Base-by-base conservation (phyloP, 2,329 filamentous ascomycete species). In the Verruconis gallopava region DNA sequence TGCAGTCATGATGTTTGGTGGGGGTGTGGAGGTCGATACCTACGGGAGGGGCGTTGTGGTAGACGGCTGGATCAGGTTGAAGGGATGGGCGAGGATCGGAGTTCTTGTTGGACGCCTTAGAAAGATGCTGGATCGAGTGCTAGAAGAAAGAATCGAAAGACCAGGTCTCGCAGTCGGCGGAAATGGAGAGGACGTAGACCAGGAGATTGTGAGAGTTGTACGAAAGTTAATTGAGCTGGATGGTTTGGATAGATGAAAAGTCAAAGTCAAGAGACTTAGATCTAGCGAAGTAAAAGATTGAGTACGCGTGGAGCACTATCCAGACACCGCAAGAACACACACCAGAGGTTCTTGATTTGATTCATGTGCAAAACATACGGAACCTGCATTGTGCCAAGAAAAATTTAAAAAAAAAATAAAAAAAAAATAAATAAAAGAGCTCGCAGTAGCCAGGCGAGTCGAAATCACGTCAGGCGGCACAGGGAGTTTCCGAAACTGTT, bases 51-150 rank as follows among this genome's bases (percentile, higher is more conserved):
- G 91, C 0, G 65, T 98, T 14, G 67, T 95, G 3, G 84, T 98
- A 3, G 91, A 96, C 61, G 86, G 85, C 40, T 96, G 89, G 91
- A 67, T 96, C 22, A 60, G 74, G 25, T 65, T 98, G 21, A 73
- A 85, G 18, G 91, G 91, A 1, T 98, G 91, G 91, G 89, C 91
- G 1, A 75, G 91, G 37, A 91, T 98, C 48, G 91, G 89, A 21
- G 89, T 96, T 11, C 61, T 98, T 50, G 81, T 94, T 2, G 83
- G 81, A 36, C 71, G 89, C 47, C 62, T 98, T 50, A 72, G 91
- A 48, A 77, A 78, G 44, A 83, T 96, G 78, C 70, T 98, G 42
- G 91, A 98, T 64, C 76, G 80, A 49, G 69, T 93, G 47, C 73
- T 98, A 53, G 81, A 81, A 44, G 69, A 73, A 49, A 86, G 86